These are phyloP conservation scores for Metschnikowia koreensis DNA, from an alignment of 805 yeast species.

Conservation along the genomic window DNA sequence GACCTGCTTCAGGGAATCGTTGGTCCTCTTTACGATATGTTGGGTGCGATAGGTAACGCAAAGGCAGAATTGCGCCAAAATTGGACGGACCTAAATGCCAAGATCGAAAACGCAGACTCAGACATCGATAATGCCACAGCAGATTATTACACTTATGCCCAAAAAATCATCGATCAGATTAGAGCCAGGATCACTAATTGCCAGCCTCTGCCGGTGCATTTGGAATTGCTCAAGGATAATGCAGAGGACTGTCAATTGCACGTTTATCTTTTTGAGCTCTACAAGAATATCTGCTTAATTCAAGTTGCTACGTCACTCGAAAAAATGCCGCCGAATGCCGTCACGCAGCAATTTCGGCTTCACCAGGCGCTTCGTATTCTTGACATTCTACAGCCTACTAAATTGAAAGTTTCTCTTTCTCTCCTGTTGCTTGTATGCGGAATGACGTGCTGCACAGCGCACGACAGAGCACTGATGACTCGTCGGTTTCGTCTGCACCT, in stretches of 20 bases:
- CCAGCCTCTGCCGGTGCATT: slow-evolving; percentile 15
- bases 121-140: slow-evolving; percentile 3
- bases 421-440: slow-evolving; percentile 30
- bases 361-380: slow-evolving; percentile 13
- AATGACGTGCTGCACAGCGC: slow-evolving; percentile 25
- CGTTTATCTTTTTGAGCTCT: slow-evolving; percentile 17
- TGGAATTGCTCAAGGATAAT: slow-evolving; percentile 7
- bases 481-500: slow-evolving; percentile 24
- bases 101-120: background rate
- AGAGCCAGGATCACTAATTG: slow-evolving; percentile 6
- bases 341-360: slow-evolving; percentile 12
- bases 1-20: slow-evolving; percentile 21
- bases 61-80: slow-evolving; percentile 10
- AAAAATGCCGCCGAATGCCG: slow-evolving; percentile 12
- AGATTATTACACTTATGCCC: slow-evolving; percentile 11
- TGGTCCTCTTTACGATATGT: slow-evolving; percentile 16
- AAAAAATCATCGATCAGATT: slow-evolving; percentile 2
- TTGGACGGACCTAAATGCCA: slow-evolving; percentile 4
- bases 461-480: slow-evolving; percentile 23
- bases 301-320: slow-evolving; percentile 15
- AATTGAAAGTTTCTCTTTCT: slow-evolving; percentile 16
- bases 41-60: slow-evolving; percentile 16
- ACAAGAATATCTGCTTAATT: slow-evolving; percentile 13
- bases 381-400: slow-evolving; percentile 13
- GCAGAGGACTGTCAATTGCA: slow-evolving; percentile 12